These are phyloP conservation scores for Petunia hybrid DNA, from an alignment of 305 asterid species.

Conservation along the genomic window DNA sequence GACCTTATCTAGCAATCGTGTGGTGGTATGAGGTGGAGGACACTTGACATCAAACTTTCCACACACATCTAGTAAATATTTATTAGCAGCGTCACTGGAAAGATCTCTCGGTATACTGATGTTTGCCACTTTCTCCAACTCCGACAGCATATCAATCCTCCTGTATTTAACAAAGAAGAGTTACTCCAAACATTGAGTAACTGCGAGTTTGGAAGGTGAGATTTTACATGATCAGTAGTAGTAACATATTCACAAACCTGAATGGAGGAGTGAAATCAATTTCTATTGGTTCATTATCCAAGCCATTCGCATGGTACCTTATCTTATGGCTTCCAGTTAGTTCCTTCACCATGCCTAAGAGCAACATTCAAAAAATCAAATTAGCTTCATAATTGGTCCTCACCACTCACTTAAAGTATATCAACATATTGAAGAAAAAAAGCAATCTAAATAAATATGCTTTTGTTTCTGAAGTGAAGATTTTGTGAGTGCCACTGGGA, in stretches of 20 bases:
- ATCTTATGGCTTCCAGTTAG: conserved; percentile 79
- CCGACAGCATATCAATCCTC: conserved; percentile 89
- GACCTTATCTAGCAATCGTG: conserved; percentile 88
- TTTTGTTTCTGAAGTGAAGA: background rate
- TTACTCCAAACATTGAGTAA: background rate
- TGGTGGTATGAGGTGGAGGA: conserved; percentile 90
- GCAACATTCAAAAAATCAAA: conserved; percentile 22
- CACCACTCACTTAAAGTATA: background rate
- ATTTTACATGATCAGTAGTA: background rate
- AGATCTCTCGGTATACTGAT: conserved; percentile 84
- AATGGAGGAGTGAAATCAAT: conserved; percentile 97
- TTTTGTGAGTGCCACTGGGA: background rate
- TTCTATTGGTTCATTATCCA: conserved; percentile 74
- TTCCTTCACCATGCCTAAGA: conserved; percentile 84
- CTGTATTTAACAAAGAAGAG: conserved; percentile 43
- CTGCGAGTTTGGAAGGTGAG: conserved; percentile 5
- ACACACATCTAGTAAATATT: conserved; percentile 77
- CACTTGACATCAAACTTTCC: conserved; percentile 74
- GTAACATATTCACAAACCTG: conserved; percentile 55
- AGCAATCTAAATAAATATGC: background rate
- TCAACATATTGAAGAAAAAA: background rate
- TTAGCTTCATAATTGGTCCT: too few relatives aligned
- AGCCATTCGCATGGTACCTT: conserved; percentile 80
- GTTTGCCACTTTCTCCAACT: conserved; percentile 76
- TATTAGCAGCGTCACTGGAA: conserved; percentile 71